Base-by-base conservation (phyloP, 352 stramenopile genomes). In the Phytophthora pisi region DNA sequence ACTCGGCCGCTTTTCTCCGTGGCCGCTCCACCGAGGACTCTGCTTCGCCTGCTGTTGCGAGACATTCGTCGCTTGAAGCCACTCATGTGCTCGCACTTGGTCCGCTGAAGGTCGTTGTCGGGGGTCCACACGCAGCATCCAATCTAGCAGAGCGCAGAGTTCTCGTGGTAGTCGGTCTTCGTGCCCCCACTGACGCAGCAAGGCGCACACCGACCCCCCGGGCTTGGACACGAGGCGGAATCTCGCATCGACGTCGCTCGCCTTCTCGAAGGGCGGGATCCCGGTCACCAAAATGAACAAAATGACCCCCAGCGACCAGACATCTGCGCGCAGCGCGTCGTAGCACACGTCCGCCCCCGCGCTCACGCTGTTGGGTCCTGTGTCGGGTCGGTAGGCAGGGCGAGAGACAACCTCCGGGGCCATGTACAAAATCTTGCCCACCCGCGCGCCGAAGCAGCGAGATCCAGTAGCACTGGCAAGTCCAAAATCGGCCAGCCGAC, bases 351-450 rank as follows among this genome's bases (percentile, higher is more conserved):
- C 54, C 2, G 57, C 20, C 38, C 66, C 61, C 38, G 49, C 50
- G n/a, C 38, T 68, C 38, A 8, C 40, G 10, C 1, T 34, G 16
- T 15, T 46, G 16, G 24, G n/a, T n/a, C 6, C 42, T 31, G 38
- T 24, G 26, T 64, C 51, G 10, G 38, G 36, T 34, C 53, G 45
- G 40, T 58, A 66, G 7, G 18, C 18, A 26, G 54, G 50, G 3
- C 66, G 61, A 36, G 63, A 55, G 50, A 81, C 74, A 36, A 91
- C 82, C 51, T 91, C 82, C 0, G 82, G 82, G 0, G 82, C 82
- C 82, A 91, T 89, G 57, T 89, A 91, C 62, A 89, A 86, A 15
- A 69, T 40, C 54, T 89, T 89, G 10, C 82, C 82, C 10, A 88
- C 82, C 10, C 81, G 68, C 1, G 66, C 34, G 0, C 81, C 81